These are phyloP conservation scores for Porodaedalea pini DNA, from an alignment of 1,284 basidiomycete genomes.

Conservation along the genomic window DNA sequence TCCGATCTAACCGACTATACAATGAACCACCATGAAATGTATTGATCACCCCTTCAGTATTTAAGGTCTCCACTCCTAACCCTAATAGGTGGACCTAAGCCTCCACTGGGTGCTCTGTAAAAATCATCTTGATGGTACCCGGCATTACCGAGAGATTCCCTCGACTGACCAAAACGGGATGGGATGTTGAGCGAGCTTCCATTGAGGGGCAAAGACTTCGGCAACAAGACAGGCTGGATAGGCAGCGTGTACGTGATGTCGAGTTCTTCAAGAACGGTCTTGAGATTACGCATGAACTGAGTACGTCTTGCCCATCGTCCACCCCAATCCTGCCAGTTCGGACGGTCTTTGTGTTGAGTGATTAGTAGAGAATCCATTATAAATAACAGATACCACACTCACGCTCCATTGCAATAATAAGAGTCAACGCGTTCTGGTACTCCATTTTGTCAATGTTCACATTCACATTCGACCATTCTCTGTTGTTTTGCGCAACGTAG, in stretches of 20 bases:
- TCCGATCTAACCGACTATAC: too few relatives aligned
- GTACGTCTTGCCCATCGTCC: slow-evolving; percentile 71
- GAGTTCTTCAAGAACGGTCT: slow-evolving; percentile 65
- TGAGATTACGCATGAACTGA: slow-evolving; percentile 69
- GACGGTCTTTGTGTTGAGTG: slow-evolving; percentile 47
- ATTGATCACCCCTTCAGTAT: not conserved
- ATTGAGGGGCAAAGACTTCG: slow-evolving; percentile 28
- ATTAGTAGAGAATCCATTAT: not conserved
- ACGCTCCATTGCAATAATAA: slow-evolving; percentile 76
- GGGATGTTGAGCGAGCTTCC: slow-evolving; percentile 14
- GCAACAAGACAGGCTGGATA: slow-evolving; percentile 64
- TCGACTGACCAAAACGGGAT: not conserved
- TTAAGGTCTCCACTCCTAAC: not conserved
- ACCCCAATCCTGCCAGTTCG: slow-evolving; percentile 88
- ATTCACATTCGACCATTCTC: slow-evolving; percentile 65
- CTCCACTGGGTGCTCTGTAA: slow-evolving; percentile 14
- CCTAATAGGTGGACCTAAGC: slow-evolving; percentile 9
- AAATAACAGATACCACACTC: slow-evolving; percentile 31
- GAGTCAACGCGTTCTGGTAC: slow-evolving; percentile 65
- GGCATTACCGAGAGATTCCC: slow-evolving; percentile 19
- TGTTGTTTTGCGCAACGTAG: slow-evolving; percentile 63
- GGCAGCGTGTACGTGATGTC: slow-evolving; percentile 69
- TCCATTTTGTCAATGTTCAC: slow-evolving; percentile 77
- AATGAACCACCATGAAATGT: too few relatives aligned
- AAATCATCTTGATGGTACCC: slow-evolving; percentile 16